Evolutionary conservation across 1,284 basidiomycete genomes (phyloP), one percentile per base, ranked within the genome.

Genomic region (Pseudozyma pruni): DNA sequence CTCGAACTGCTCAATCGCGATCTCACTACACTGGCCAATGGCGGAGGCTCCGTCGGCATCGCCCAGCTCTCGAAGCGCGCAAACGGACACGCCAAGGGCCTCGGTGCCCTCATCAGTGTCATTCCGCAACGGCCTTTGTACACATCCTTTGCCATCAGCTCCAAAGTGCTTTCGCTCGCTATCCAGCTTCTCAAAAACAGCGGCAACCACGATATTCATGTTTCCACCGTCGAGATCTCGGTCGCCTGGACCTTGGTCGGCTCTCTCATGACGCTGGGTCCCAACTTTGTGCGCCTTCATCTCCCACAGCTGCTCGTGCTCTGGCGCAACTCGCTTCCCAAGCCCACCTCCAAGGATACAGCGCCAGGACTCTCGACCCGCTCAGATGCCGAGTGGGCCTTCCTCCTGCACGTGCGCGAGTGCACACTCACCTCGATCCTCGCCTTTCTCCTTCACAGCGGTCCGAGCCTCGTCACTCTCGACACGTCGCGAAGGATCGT

Each of bases 311-410:
- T 98, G 8, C 87, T 98, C 23, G 91, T 95, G 0, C 87, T 98
- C 2, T 98, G 96, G 96, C 86, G 95, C 32, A 98, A 98, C 75
- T 94, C 96, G 2, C 86, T 98, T 0, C 93, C 95, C 1, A 98
- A 98, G 83, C 91, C 93, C 0, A 92, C 92, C 0, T 90, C 87
- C 74, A 95, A 95, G 83, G 95, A 77, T 19, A 87, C 86, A 13
- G 86, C 87, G 0, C 88, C 89, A 16, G 86, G 93, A 19, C 88
- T 88, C 31, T 85, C 88, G 19, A 85, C 64, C 0, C 67, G 78
- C n/a, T 75, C 74, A 13, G 78, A 80, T 17, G 61, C 87, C 0
- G 96, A 98, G 78, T 98, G 94, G 94, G 87, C 87, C 50, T 98
- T 98, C 84, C 85, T 99, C 8, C 85, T 98, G 6, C 90, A 93